Percentiles rank a stretch among this genome's conserved stretches.
Conservation (phyloP, 139 green algal species). For the Coelastrella sp. region DNA sequence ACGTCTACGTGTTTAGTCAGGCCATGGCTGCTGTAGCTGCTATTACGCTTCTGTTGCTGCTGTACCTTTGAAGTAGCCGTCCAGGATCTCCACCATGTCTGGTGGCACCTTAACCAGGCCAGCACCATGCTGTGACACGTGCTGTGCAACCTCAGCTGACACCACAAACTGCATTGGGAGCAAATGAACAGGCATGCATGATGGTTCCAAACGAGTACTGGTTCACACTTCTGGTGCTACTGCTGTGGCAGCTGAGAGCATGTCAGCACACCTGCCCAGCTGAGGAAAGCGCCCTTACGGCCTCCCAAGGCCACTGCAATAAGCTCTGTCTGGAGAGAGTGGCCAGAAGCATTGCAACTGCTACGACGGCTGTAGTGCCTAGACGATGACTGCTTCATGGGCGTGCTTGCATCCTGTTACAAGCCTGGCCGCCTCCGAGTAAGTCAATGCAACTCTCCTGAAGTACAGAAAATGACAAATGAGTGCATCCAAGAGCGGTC, state of each 20-base stretch:
- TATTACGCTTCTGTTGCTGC: background rate
- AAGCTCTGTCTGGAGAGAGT: background rate
- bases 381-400: background rate
- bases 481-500: background rate
- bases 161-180: slow-evolving; percentile 23
- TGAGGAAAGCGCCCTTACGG: background rate
- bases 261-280: background rate
- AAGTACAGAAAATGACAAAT: too few relatives aligned
- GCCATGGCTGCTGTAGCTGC: too few relatives aligned
- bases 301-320: slow-evolving; percentile 9
- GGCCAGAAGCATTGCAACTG: background rate
- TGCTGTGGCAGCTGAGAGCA: background rate
- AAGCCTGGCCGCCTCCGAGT: too few relatives aligned
- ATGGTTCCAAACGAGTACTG: background rate
- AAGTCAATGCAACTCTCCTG: too few relatives aligned
- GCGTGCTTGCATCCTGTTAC: too few relatives aligned
- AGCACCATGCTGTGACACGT: slow-evolving; percentile 20
- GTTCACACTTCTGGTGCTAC: slow-evolving; percentile 8
- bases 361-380: background rate
- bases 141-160: slow-evolving; percentile 39
- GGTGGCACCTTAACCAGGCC: slow-evolving; percentile 27
- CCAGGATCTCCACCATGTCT: slow-evolving; percentile 31
- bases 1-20: too few relatives aligned
- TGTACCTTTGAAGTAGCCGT: slow-evolving; percentile 41
- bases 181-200: too few relatives aligned